Evolutionary conservation across 139 green algal species (phyloP).

Genomic region (Pycnococcus provasolii): DNA sequence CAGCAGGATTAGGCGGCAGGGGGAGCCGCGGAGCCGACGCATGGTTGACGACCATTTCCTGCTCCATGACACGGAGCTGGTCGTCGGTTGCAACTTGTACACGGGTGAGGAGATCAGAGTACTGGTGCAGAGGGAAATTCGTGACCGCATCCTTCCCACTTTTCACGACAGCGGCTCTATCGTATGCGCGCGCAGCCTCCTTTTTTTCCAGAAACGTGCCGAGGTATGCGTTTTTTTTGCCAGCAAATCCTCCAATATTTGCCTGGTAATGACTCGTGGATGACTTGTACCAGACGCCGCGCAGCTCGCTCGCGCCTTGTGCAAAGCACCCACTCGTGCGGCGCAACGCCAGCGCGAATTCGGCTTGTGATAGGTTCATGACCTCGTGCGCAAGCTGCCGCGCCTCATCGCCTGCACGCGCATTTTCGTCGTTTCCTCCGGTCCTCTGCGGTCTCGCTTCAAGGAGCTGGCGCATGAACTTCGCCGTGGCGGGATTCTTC

Average conservation of each 20-base stretch:
- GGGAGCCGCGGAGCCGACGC: too few species aligned
- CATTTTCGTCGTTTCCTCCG: too few species aligned
- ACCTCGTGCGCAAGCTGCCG: too few species aligned
- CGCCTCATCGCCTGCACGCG: too few species aligned
- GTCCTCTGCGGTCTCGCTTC: too few species aligned
- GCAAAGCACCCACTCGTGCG: conserved; percentile 36
- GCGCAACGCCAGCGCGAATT: conserved; percentile 53
- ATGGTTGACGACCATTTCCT: too few species aligned
- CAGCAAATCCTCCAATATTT: conserved; percentile 56
- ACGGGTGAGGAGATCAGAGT: not conserved
- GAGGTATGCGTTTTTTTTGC: conserved; percentile 42
- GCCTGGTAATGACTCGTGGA: conserved; percentile 59
- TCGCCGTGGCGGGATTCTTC: too few species aligned
- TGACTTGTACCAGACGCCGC: conserved; percentile 48
- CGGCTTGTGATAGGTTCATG: not conserved
- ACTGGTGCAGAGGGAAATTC: conserved; percentile 47
- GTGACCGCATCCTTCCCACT: conserved; percentile 45
- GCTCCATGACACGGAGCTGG: too few species aligned
- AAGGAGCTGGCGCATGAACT: too few species aligned
- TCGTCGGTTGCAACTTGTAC: too few species aligned
- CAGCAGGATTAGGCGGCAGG: too few species aligned
- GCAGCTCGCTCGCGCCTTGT: conserved; percentile 30
- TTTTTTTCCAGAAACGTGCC: conserved; percentile 37
- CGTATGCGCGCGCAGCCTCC: conserved; percentile 37
- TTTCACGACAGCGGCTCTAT: conserved; percentile 35